Evolutionary conservation across 2,329 filamentous ascomycete species (phyloP), one percentile per base, ranked within the genome.

Genomic region (Arachnomyces sp.): DNA sequence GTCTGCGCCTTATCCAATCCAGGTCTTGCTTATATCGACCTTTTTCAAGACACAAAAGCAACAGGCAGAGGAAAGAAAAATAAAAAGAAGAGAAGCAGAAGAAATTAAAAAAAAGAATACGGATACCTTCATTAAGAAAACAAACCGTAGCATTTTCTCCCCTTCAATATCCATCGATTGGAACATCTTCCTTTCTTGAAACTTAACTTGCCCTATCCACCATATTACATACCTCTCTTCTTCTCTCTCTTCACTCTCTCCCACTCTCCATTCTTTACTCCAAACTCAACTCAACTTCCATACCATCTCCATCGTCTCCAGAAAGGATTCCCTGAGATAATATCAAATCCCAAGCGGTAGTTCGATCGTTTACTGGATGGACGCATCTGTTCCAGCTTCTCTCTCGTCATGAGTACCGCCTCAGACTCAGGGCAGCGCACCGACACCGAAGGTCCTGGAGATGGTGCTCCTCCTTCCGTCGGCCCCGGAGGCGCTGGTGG

Each of bases 361-460:
- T 31, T 42, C 38, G n/a, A 30, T 17, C 25, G 15, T 16, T 39
- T 41, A 37, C 44, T 56, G 51, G 36, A 58, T 59, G 56, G 57
- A 52, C 50, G 52, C 21, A 5, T 25, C 21, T 25, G 21, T 5
- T 25, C 21, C 9, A 9, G 5, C 21, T 5, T 25, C 21, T 25
- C 44, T 47, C 49, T 48, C 55, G 53, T 52, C 44, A 63, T 63
- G 60, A 62, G 50, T 52, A 55, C 57, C 40, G 53, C 50, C 37
- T 53, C 48, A 38, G 57, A 57, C 44, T 53, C 21, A 25, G 21
- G 21, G 21, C 21, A 25, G 21, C 21, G 21, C 21, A 25, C 21
- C 21, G 21, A 25, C 9, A 25, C 5, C 21, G 21, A 25, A 25
- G 21, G 55, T 36, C 45, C 50, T 39, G 21, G 21, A 25, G 21